Evolutionary conservation across 176 grass and related monocot genomes (phyloP), one percentile per base, ranked within the genome.

Genomic region (Lolium multiflorum): DNA sequence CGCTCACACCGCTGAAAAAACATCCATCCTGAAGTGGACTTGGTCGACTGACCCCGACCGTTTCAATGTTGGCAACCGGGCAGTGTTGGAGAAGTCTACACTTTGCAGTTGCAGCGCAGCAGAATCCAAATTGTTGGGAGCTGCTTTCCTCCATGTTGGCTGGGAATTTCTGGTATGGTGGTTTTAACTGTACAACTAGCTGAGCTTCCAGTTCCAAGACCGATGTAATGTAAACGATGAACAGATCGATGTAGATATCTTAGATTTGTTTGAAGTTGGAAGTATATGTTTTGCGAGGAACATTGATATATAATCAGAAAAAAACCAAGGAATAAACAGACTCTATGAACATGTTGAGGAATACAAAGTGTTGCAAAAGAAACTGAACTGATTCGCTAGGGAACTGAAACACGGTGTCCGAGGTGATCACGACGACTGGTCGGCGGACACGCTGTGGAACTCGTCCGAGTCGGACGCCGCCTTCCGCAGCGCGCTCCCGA

Each of bases 401-500:
- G 12, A 68, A 81, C 64, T 18, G 74, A 31, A 73, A 17, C 21
- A 13, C 54, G 11, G 41, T 5, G 41, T 3, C 6, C 41, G 41
- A 43, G 41, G 41, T 43, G 41, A 7, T 43, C 41, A 43, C 41
- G 41, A 47, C 10, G 50, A 31, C 7, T 31, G 11, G 15, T 83
- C 37, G 76, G 6, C 13, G 11, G 57, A 50, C 18, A 76, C 82
- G 85, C 85, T 87, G 21, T 80, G 80, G 81, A 60, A 87, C 15
- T 91, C 88, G 4, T 70, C 77, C 5, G 75, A 58, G 11, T 84
- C 85, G 9, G 22, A 10, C 6, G 41, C 13, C 68, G 41, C 13
- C 68, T 92, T 92, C 15, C 80, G 79, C 11, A 66, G 9, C 59
- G 47, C 74, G 72, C 81, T 84, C 12, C 84, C 74, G 16, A 90